phyloP scores from a whole-genome alignment of 805 yeast species.

The Hyphopichia homilentoma region DNA sequence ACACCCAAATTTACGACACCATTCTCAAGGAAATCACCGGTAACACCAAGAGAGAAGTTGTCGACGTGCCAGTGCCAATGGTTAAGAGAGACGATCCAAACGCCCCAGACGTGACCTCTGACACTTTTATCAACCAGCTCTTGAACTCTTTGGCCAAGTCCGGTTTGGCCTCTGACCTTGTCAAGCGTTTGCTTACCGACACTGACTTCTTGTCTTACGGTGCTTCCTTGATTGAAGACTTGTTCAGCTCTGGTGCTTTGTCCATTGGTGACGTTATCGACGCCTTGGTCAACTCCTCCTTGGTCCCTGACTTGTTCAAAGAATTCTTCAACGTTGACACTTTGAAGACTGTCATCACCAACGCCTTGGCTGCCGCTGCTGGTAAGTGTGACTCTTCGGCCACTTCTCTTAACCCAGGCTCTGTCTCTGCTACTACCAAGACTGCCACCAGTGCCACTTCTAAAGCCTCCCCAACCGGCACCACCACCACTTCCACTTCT shows the following conservation, averaged over 20 bases:
- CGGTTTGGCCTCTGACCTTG: conserved; percentile 39
- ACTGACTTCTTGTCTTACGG: conserved; percentile 35
- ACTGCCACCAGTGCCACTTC: conserved; percentile 15
- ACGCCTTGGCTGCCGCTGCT: conserved; percentile 41
- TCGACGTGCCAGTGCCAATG: conserved; percentile 3
- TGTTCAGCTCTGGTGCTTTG: conserved; percentile 27
- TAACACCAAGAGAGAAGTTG: conserved; percentile 17
- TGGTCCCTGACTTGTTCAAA: conserved; percentile 33
- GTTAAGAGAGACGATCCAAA: conserved; percentile 10
- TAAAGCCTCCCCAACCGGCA: conserved; percentile 7
- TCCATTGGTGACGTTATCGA: conserved; percentile 21
- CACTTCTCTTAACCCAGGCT: no score
- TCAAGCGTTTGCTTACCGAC: conserved; percentile 33
- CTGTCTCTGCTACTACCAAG: conserved; percentile 22
- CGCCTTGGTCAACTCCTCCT: conserved; percentile 34
- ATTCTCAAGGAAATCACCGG: conserved; percentile 23
- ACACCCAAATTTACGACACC: conserved; percentile 35
- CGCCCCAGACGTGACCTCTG: conserved; percentile 11
- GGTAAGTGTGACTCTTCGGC: conserved; percentile 33
- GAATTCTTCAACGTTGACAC: conserved; percentile 36
- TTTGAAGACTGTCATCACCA: conserved; percentile 36
- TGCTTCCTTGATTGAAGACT: conserved; percentile 30
- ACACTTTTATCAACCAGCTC: conserved; percentile 26
- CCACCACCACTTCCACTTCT: conserved; percentile 11
- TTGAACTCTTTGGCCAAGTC: conserved; percentile 42